Evolutionary conservation across 805 yeast genomes (phyloP).

Genomic region (Sugiyamaella valdiviana): DNA sequence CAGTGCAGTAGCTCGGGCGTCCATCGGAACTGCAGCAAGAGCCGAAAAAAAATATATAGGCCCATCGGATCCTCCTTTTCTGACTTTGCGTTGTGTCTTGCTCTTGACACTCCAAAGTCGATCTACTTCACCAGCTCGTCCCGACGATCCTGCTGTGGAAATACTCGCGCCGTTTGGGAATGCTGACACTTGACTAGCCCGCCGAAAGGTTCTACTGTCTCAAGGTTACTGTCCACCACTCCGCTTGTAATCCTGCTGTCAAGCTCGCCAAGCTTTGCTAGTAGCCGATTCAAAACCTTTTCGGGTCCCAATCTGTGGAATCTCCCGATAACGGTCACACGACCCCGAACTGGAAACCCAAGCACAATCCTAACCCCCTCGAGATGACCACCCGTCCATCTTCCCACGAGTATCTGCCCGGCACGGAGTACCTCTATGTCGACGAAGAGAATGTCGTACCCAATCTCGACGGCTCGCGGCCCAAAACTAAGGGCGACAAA

Average conservation of each 20-base stretch:
- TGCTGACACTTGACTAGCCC: background rate
- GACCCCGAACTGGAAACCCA: background rate
- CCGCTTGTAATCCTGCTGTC: too few relatives aligned
- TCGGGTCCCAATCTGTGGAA: too few relatives aligned
- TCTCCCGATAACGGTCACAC: background rate
- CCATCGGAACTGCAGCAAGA: background rate
- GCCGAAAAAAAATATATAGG: background rate
- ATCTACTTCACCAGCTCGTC: too few relatives aligned
- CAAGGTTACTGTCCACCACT: too few relatives aligned
- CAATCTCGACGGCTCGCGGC: conserved; percentile 4
- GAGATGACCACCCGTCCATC: background rate
- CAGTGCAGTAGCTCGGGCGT: background rate
- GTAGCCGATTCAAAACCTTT: too few relatives aligned
- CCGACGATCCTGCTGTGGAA: too few relatives aligned
- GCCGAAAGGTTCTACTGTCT: background rate
- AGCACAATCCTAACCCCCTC: background rate
- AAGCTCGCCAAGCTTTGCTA: too few relatives aligned
- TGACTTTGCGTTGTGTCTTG: background rate
- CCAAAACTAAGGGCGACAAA: conserved; percentile 33
- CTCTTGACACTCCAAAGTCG: background rate
- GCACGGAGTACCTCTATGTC: conserved; percentile 19
- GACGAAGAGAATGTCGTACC: conserved; percentile 11
- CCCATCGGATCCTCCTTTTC: too few relatives aligned
- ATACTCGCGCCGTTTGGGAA: background rate
- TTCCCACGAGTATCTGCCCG: conserved; percentile 22